Evolutionary conservation across 257 asterid species (phyloP), one percentile per base, ranked within the genome.

Genomic region (Solanum peruvianum): DNA sequence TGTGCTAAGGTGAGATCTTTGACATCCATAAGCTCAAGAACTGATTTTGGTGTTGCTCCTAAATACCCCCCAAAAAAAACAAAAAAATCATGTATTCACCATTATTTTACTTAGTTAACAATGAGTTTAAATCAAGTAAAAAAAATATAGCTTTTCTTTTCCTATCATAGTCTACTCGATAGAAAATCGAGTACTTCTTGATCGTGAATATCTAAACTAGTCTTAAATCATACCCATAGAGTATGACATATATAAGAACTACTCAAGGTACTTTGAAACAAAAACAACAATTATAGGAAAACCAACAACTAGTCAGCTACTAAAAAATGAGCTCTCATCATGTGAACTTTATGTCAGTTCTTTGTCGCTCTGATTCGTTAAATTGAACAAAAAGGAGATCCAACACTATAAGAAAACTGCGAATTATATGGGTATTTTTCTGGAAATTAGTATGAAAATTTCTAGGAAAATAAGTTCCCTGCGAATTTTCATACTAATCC

Each of bases 11-110:
- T 96, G 86, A 96, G 98, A 92, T 96, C 98, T 90, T 94, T 96
- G 20, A 92, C 98, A 93, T 96, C 98, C 98, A 96, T 96, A 8
- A 96, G 98, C 92, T 96, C 98, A 89, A 96, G 98, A 90, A 96
- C 98, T 71, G 98, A 96, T 86, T 96, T 96, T 12, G 98, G 98
- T 52, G 98, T 96, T 21, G 98, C 98, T 92, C 98, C 98, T 96
- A 37, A 41, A 88, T 13, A 39, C 56, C 56, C 2, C 33, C 33
- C 58, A 2, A 15, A 37, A 39, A 21, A 37, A 39, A 11, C 6
- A 23, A 1, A 56, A 56, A 18, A 9, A 72, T 35, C 9, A 35
- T 20, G 16, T 33, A 11, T 0, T 45, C 9, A 13, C 69, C 31
- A 62, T n/a, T 33, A 70, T 8, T 71, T 73, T 21, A 11, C 82